phyloP scores from a whole-genome alignment of 2,329 filamentous ascomycete genomes.

The Monosporascus sp. region DNA sequence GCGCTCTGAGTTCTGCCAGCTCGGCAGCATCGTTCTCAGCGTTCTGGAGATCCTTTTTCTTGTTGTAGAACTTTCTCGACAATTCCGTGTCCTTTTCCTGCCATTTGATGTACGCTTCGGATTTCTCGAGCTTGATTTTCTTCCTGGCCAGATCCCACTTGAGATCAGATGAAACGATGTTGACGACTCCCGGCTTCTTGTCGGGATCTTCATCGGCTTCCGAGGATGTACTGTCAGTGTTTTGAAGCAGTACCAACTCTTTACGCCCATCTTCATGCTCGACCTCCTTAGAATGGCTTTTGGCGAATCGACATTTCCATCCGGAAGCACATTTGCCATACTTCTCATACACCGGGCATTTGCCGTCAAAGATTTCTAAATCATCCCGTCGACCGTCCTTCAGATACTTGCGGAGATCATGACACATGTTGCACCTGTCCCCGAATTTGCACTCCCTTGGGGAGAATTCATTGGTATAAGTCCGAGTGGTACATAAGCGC shows the following conservation, averaged over 20 bases:
- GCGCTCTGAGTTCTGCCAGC: constrained; percentile 67
- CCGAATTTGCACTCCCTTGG: constrained; percentile 72
- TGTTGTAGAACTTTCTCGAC: constrained; percentile 43
- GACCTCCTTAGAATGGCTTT: constrained; percentile 79
- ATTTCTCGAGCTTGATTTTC: constrained; percentile 63
- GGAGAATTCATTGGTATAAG: constrained; percentile 73
- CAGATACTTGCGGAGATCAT: constrained; percentile 83
- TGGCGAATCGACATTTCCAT: constrained; percentile 91
- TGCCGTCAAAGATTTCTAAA: constrained; percentile 67
- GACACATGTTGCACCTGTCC: constrained; percentile 74
- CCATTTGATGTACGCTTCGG: constrained; percentile 75
- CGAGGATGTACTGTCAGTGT: constrained; percentile 29
- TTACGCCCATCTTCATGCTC: constrained; percentile 74
- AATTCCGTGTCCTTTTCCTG: constrained; percentile 60
- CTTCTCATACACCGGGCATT: constrained; percentile 76
- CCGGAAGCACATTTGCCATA: constrained; percentile 76
- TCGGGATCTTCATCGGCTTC: constrained; percentile 40
- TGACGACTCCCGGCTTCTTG: constrained; percentile 64
- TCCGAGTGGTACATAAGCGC: constrained; percentile 71
- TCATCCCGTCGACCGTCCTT: constrained; percentile 76
- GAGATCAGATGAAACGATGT: constrained; percentile 62
- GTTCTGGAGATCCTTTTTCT: constrained; percentile 36
- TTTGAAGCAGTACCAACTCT: constrained; percentile 69
- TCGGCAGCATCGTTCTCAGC: constrained; percentile 26
- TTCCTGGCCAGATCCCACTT: constrained; percentile 75